phyloP scores from a whole-genome alignment of 208 protist species.

The Trypanosoma boissoni region DNA sequence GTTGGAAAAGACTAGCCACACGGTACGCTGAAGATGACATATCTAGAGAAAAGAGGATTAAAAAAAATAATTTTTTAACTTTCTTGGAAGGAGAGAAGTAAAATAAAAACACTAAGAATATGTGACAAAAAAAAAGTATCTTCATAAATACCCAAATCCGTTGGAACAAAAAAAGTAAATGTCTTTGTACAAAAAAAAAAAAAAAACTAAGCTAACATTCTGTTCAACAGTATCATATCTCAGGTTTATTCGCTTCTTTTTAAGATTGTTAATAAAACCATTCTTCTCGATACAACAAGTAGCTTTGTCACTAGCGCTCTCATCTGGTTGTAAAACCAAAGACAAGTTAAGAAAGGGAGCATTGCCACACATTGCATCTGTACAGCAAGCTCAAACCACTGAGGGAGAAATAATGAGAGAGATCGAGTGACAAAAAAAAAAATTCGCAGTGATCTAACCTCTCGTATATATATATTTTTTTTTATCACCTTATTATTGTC shows the following conservation, averaged over 20 bases:
- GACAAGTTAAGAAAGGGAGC: no score
- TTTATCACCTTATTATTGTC: slow-evolving; percentile 12
- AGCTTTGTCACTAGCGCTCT: no score
- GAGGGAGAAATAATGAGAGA: slow-evolving; percentile 5
- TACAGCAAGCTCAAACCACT: no score
- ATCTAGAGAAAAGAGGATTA: slow-evolving; percentile 3
- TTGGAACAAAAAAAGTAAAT: neutral
- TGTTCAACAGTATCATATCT: no score
- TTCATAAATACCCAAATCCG: neutral
- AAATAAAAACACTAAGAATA: slow-evolving; percentile 1
- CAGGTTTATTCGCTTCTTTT: no score
- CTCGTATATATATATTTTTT: neutral
- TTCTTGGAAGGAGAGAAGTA: slow-evolving; percentile 1
- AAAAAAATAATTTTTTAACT: slow-evolving; percentile 14
- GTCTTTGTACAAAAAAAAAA: neutral
- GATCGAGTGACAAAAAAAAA: neutral
- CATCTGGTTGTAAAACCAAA: no score
- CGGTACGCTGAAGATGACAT: slow-evolving; percentile 30
- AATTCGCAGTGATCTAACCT: neutral
- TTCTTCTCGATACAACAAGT: no score
- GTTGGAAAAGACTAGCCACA: slow-evolving; percentile 27
- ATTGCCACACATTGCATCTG: no score
- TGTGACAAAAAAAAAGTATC: slow-evolving; percentile 10
- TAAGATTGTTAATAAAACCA: no score
- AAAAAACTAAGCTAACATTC: no score